Percentiles rank a stretch among this genome's conserved stretches.
Conservation (phyloP, 164 flowering plant species). For the Amborella trichopoda region DNA sequence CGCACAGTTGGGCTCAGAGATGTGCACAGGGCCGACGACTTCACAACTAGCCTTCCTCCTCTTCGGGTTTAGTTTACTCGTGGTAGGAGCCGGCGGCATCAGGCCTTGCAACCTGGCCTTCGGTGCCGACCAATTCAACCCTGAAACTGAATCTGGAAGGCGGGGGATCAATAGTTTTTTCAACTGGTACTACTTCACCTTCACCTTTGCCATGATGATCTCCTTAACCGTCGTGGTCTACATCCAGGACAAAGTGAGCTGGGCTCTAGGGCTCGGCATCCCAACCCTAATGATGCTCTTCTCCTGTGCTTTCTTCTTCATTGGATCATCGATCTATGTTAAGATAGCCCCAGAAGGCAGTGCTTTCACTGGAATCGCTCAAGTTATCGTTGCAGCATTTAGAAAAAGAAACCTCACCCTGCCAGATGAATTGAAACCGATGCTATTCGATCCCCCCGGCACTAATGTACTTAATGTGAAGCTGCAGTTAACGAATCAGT, state of each 20-base stretch:
- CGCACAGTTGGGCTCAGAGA: background rate
- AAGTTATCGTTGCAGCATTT: conserved; percentile 47
- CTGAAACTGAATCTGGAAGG: conserved; percentile 58
- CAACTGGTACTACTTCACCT: conserved; percentile 93
- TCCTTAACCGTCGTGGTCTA: conserved; percentile 69
- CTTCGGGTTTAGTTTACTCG: conserved; percentile 38
- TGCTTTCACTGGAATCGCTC: conserved; percentile 38
- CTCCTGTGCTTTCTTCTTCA: conserved; percentile 40
- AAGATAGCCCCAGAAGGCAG: conserved; percentile 65
- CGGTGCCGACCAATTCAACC: conserved; percentile 90
- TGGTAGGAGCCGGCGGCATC: conserved; percentile 62
- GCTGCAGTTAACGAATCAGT: conserved; percentile 53
- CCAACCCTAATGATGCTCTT: conserved; percentile 58
- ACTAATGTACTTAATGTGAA: conserved; percentile 35
- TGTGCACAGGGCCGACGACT: conserved; percentile 45
- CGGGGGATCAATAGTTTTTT: conserved; percentile 76
- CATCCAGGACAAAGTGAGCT: conserved; percentile 59
- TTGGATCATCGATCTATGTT: conserved; percentile 53
- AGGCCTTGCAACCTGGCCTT: conserved; percentile 80
- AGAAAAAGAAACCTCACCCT: conserved; percentile 38
- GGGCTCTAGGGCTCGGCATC: conserved; percentile 65
- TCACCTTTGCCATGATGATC: conserved; percentile 63
- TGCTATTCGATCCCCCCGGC: conserved; percentile 32
- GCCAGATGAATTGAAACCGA: conserved; percentile 24
- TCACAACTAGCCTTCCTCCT: conserved; percentile 49